Evolutionary conservation across 2,329 filamentous ascomycete genomes (phyloP).

Genomic region (Trichoderma atroviride): DNA sequence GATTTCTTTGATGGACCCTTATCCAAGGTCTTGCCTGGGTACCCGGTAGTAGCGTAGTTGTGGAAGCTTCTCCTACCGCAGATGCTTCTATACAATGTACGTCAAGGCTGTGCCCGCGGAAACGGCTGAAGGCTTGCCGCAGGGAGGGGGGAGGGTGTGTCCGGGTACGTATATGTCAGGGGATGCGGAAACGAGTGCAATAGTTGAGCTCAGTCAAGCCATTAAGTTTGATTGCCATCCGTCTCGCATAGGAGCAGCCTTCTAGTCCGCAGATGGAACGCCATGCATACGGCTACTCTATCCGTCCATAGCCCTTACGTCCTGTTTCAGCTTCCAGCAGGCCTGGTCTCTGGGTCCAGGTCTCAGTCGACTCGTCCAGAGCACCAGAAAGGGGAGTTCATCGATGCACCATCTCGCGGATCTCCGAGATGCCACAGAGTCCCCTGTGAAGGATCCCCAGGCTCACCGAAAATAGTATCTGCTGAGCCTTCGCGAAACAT

Average conservation of each 20-base stretch:
- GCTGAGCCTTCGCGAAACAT: conserved; percentile 19
- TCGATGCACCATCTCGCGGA: conserved; percentile 25
- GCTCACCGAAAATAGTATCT: conserved; percentile 1
- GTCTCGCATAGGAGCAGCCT: conserved; percentile 19
- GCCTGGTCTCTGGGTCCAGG: conserved; percentile 3
- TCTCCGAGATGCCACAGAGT: conserved; percentile 10
- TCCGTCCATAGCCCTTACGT: background rate
- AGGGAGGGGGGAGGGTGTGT: background rate
- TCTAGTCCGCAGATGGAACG: background rate
- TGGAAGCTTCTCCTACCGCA: conserved; percentile 6
- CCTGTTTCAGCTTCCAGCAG: background rate
- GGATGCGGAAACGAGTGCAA: conserved; percentile 25
- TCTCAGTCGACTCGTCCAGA: conserved; percentile 32
- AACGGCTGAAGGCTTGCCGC: conserved; percentile 4
- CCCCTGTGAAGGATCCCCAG: conserved; percentile 14
- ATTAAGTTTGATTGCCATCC: conserved; percentile 34
- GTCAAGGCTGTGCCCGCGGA: conserved; percentile 4
- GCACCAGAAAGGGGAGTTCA: conserved; percentile 30
- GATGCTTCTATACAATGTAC: conserved; percentile 13
- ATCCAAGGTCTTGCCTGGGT: background rate
- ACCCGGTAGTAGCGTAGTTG: background rate
- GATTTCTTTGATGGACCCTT: conserved; percentile 3
- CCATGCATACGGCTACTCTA: conserved; percentile 15
- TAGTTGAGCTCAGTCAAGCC: conserved; percentile 29
- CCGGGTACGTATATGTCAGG: conserved; percentile 3